phyloP scores from a whole-genome alignment of 1,139 yeast species.

The Sugiyamaella castrensis region DNA sequence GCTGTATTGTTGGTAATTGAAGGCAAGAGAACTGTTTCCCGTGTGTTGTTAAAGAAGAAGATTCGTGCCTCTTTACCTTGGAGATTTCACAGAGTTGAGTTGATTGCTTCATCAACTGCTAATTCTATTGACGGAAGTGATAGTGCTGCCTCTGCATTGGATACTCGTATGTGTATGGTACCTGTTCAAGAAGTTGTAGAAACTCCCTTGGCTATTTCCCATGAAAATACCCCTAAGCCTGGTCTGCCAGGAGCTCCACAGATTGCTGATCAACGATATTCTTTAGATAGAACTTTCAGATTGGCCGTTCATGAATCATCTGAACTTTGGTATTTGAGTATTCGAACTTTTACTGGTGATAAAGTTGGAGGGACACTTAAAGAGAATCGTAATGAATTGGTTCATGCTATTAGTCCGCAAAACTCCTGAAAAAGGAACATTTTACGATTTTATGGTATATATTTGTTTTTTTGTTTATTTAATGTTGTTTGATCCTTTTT shows the following conservation, averaged over 20 bases:
- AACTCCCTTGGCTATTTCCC: no score
- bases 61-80: conserved; percentile 22
- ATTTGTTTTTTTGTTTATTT: not conserved
- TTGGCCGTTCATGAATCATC: conserved; percentile 5
- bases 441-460: conserved; percentile 1
- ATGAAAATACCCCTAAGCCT: no score
- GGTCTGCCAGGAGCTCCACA: no score
- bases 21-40: conserved; percentile 18
- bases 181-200: no score
- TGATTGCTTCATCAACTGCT: not conserved
- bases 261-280: not conserved
- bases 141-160: no score
- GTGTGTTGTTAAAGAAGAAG: conserved; percentile 18
- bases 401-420: not conserved
- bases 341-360: conserved; percentile 14
- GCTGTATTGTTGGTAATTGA: conserved; percentile 25
- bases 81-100: not conserved
- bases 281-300: conserved; percentile 3
- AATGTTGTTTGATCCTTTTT: not conserved
- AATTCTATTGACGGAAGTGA: not conserved
- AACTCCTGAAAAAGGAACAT: not conserved
- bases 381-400: conserved; percentile 7
- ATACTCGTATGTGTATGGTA: no score
- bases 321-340: conserved; percentile 11
- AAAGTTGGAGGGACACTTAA: conserved; percentile 3